These are phyloP conservation scores for Penstemon eatonii DNA, from an alignment of 257 asterid genomes.

Conservation along the genomic window DNA sequence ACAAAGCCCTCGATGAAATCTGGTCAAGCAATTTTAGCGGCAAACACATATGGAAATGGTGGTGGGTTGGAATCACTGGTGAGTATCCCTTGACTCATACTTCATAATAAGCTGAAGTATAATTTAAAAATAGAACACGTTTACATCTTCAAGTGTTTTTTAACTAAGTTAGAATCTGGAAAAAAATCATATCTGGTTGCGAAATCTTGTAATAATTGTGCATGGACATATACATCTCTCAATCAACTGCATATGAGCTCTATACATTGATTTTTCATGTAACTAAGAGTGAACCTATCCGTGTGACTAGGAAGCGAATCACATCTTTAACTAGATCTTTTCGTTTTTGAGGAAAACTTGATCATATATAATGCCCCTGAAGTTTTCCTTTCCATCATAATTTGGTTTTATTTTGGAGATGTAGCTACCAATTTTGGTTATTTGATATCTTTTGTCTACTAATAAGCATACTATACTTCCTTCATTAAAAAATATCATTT, in stretches of 20 bases:
- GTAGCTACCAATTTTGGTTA: neutral
- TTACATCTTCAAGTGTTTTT: neutral
- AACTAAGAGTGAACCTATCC: neutral
- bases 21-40: slow-evolving; percentile 63
- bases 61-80: slow-evolving; percentile 51
- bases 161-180: neutral
- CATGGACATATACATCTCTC: neutral
- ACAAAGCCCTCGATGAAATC: slow-evolving; percentile 58
- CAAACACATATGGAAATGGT: slow-evolving; percentile 51
- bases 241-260: no score
- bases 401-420: neutral
- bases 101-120: slow-evolving; percentile 6
- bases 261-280: neutral
- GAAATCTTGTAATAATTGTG: neutral
- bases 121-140: neutral
- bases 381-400: neutral
- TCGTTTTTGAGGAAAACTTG: neutral
- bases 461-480: no score
- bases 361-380: neutral
- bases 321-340: neutral
- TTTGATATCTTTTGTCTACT: neutral
- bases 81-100: slow-evolving; percentile 24
- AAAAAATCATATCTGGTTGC: neutral
- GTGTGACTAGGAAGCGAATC: neutral
- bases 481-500: no score